phyloP scores from a whole-genome alignment of 768 basidiomycete genomes.

The Amanita muscaria region DNA sequence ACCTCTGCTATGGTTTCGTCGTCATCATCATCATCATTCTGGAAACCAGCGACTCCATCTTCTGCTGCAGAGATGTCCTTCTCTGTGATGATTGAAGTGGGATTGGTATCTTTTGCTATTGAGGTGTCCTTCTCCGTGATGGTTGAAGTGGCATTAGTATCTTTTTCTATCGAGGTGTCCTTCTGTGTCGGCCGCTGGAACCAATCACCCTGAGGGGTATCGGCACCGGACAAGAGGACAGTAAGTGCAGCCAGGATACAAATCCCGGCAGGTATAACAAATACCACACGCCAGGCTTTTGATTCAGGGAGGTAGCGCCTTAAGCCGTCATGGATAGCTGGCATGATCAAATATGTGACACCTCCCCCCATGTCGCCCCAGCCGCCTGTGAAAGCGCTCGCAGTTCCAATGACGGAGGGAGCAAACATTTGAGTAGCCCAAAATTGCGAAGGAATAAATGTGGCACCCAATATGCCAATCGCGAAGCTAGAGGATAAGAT shows the following conservation, averaged over 20 bases:
- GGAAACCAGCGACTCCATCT: neutral
- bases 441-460: constrained; percentile 53
- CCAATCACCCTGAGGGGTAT: constrained; percentile 3
- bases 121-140: neutral
- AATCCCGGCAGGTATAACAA: neutral
- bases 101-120: neutral
- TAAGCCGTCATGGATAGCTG: constrained; percentile 2
- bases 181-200: neutral
- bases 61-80: neutral
- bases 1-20: constrained; percentile 1
- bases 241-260: neutral
- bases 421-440: constrained; percentile 59
- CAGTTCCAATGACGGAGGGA: constrained; percentile 32
- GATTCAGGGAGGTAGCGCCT: constrained; percentile 1
- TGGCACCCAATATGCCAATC: constrained; percentile 51
- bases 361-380: constrained; percentile 35
- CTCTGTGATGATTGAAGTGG: neutral
- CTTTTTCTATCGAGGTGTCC: neutral
- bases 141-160: too few species aligned
- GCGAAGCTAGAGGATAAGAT: constrained; percentile 38
- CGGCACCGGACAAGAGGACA: neutral
- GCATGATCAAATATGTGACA: constrained; percentile 7
- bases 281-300: constrained; percentile 25
- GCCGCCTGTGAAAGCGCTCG: constrained; percentile 48
- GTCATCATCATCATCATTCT: neutral